Base-by-base conservation (phyloP, 345 rosid genomes). In the Luvunga scandens region DNA sequence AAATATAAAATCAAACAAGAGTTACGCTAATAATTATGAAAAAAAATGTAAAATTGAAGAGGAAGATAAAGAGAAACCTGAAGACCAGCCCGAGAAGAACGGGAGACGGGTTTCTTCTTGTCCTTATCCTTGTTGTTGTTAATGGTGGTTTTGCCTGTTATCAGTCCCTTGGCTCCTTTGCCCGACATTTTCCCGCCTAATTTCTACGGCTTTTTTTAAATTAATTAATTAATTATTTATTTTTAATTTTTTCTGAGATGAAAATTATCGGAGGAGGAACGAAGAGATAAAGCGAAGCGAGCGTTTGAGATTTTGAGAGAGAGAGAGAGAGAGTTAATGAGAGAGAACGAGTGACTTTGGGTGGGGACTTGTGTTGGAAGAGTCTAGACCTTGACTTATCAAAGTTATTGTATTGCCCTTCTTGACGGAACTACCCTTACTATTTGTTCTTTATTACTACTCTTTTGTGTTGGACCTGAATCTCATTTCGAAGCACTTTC, bases 41-140 rank as follows among this genome's bases (percentile, higher is more conserved):
- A 1, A 18, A 1, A 27, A 27, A 48, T 16, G 3, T 34, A 8
- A 56, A 36, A n/a, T 27, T 27, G 2, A 27, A 59, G 18, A 69
- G 30, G n/a, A 9, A 3, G 38, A 22, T 2, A 13, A 4, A 66
- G 27, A 28, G 34, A 68, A 3, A 91, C 96, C 92, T 91, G 93
- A 10, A 92, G 90, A 77, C 96, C 96, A 70, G 96, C 94, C 28
- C 96, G 96, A 76, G 96, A 88, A 56, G 96, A 92, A 81, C 96
- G 92, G 36, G 96, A 90, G 70, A 80, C 71, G 16, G 96, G 91
- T 50, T 81, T 89, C 90, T 92, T 92, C 91, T 92, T 90, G 79
- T 90, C 93, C 85, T 88, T 91, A 75, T 90, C 92, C 80, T 78
- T 87, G 28, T 74, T 63, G 36, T 66, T 63, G 36, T 66, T 83